These are phyloP conservation scores for Tephrocybe sp. DNA, from an alignment of 768 basidiomycete genomes.

Conservation along the genomic window DNA sequence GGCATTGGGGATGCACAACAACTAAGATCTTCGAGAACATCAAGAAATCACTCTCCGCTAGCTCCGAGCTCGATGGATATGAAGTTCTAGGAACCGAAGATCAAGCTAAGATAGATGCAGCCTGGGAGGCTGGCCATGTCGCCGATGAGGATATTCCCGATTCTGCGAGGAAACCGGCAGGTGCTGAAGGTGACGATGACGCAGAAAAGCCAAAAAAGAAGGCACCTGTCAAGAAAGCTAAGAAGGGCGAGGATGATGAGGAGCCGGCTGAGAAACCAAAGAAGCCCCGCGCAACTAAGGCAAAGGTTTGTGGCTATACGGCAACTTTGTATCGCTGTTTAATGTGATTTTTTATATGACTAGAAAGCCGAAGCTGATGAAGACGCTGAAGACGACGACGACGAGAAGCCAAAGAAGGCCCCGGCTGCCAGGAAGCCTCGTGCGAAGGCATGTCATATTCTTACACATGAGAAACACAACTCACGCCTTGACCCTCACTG, in stretches of 20 bases:
- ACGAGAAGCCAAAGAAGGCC: slow-evolving; percentile 54
- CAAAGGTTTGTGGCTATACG: slow-evolving; percentile 16
- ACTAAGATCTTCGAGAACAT: slow-evolving; percentile 67
- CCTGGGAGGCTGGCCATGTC: slow-evolving; percentile 77
- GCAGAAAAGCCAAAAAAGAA: slow-evolving; percentile 38
- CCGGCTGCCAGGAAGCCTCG: slow-evolving; percentile 32
- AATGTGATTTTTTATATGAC: no score
- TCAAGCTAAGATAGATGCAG: slow-evolving; percentile 66
- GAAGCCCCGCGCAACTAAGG: slow-evolving; percentile 15
- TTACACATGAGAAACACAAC: neutral
- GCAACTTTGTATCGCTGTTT: no score
- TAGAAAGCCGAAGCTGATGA: slow-evolving; percentile 28
- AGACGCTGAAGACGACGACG: slow-evolving; percentile 41
- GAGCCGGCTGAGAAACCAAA: slow-evolving; percentile 23
- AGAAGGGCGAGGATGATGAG: slow-evolving; percentile 9
- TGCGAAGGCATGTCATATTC: slow-evolving; percentile 22
- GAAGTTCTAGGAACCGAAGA: slow-evolving; percentile 72
- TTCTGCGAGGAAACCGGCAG: slow-evolving; percentile 57
- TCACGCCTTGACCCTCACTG: no score
- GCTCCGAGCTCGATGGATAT: slow-evolving; percentile 82
- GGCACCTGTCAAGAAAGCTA: slow-evolving; percentile 31
- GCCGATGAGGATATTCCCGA: slow-evolving; percentile 84
- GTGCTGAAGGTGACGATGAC: slow-evolving; percentile 17
- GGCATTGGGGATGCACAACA: slow-evolving; percentile 91
- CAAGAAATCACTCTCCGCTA: slow-evolving; percentile 56